Conservation (phyloP, 1,284 basidiomycete genomes). For the Ceratobasidium sp. region DNA sequence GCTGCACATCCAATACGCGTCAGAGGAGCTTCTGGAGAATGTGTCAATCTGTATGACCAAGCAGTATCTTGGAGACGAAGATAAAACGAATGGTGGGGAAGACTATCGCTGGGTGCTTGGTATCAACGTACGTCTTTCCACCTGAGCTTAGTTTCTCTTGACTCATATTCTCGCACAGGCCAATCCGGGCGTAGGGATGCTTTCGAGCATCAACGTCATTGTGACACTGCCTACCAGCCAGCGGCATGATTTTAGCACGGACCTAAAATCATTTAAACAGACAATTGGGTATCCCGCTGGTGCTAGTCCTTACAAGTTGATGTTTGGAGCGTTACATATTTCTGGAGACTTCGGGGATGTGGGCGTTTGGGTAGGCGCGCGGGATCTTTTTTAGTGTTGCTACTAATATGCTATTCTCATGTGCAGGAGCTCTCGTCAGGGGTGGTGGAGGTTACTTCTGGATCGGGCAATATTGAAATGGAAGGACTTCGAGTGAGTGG, state of each 20-base stretch:
- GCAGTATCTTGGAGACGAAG: neutral
- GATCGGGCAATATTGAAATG: neutral
- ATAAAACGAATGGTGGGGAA: neutral
- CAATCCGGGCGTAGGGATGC: neutral
- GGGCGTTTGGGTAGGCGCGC: neutral
- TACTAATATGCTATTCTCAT: no score
- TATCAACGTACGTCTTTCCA: neutral
- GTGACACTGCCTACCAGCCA: neutral
- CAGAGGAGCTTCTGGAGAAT: neutral
- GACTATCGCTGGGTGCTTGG: conserved; percentile 12
- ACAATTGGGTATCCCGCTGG: neutral
- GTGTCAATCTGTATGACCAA: conserved; percentile 11
- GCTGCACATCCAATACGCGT: neutral
- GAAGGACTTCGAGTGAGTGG: neutral
- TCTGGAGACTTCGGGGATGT: neutral
- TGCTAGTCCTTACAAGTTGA: no score
- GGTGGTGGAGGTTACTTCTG: neutral
- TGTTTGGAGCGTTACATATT: neutral
- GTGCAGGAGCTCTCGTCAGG: neutral
- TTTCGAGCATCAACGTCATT: neutral
- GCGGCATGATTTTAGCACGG: conserved; percentile 5
- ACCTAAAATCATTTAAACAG: neutral
- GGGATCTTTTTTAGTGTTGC: no score
- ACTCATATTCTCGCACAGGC: neutral
- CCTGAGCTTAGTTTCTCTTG: neutral